Conservation (phyloP, 129 eudicot species). For the Centrapalus pauciflorus region DNA sequence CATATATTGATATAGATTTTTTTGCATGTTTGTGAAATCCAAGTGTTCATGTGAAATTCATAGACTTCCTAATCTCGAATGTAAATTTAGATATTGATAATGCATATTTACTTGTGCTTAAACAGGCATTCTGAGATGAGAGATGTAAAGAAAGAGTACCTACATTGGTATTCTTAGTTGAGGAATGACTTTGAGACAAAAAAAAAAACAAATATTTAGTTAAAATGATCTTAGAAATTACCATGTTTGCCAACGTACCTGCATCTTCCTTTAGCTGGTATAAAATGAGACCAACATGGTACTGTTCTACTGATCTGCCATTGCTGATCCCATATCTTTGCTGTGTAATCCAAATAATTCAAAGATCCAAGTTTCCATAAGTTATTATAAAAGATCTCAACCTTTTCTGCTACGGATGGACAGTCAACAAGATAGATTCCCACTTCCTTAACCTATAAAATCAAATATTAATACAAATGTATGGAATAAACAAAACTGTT, state of each 20-base stretch:
- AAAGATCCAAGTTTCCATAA: conserved; percentile 74
- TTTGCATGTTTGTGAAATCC: too few species aligned
- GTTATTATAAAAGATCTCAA: conserved; percentile 57
- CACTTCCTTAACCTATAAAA: conserved; percentile 70
- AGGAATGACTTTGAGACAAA: background rate
- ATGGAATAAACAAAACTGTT: background rate
- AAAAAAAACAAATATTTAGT: background rate
- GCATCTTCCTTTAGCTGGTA: conserved; percentile 54
- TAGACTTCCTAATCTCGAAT: too few species aligned
- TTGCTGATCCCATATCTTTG: conserved; percentile 61
- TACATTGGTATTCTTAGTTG: too few species aligned
- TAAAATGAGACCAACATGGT: conserved; percentile 86
- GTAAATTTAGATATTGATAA: too few species aligned
- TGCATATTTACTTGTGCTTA: too few species aligned
- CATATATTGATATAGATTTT: too few species aligned
- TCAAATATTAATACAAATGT: background rate
- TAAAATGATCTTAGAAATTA: background rate
- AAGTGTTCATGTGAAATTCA: too few species aligned
- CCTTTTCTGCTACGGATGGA: conserved; percentile 46
- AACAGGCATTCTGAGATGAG: too few species aligned
- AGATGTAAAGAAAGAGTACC: too few species aligned
- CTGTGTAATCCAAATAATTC: conserved; percentile 54
- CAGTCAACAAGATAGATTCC: conserved; percentile 78
- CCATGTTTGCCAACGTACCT: conserved; percentile 34
- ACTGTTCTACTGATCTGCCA: conserved; percentile 71